A percentile compares a stretch with the other conserved stretches of the same genome.
These are phyloP conservation scores for Zalaria sp. DNA, from an alignment of 2,329 filamentous ascomycete species.

Conservation along the genomic window DNA sequence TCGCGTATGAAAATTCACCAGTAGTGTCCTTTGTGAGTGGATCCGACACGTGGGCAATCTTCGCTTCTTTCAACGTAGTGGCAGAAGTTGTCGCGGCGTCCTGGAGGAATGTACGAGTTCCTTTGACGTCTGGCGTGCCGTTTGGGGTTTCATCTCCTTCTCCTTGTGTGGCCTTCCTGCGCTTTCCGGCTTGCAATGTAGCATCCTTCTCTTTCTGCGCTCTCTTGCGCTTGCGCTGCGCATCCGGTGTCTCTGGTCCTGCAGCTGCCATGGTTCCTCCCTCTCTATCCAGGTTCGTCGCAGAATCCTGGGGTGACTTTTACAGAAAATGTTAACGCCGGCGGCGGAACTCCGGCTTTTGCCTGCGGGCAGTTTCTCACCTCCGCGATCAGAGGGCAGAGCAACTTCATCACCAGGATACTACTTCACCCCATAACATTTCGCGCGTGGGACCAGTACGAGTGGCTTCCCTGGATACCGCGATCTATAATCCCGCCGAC, in stretches of 20 bases:
- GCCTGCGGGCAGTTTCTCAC: no score
- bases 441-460: no score
- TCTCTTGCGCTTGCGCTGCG: slow-evolving; percentile 6
- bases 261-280: background rate
- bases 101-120: background rate
- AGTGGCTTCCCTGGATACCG: no score
- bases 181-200: slow-evolving; percentile 1
- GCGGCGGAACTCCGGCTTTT: no score
- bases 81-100: background rate
- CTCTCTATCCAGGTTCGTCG: no score
- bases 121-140: background rate
- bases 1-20: background rate
- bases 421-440: no score
- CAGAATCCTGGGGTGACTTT: no score
- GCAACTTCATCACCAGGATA: no score
- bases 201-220: slow-evolving; percentile 4
- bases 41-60: background rate
- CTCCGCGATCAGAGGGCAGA: no score
- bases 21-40: background rate
- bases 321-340: no score
- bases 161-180: slow-evolving; percentile 3
- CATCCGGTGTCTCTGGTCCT: background rate
- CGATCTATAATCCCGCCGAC: no score
- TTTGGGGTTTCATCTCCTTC: background rate
- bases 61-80: background rate